phyloP scores from a whole-genome alignment of 2,329 filamentous ascomycete genomes.

The Ophiostoma australiae region DNA sequence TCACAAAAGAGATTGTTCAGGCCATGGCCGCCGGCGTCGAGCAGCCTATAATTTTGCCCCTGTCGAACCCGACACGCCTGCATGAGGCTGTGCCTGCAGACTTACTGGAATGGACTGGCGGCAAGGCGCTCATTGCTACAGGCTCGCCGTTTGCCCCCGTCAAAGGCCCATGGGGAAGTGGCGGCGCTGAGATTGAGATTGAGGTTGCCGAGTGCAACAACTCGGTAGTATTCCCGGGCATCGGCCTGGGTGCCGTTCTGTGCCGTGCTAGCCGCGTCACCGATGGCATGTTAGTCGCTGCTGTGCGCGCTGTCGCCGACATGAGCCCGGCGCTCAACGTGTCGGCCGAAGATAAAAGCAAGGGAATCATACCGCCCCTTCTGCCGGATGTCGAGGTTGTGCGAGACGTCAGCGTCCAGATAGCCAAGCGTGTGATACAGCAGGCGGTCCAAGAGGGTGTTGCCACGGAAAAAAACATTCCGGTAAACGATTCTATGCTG shows the following conservation, averaged over 20 bases:
- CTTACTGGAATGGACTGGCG: slow-evolving; percentile 71
- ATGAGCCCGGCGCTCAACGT: slow-evolving; percentile 62
- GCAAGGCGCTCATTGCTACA: slow-evolving; percentile 73
- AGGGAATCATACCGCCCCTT: slow-evolving; percentile 49
- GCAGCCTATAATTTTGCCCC: slow-evolving; percentile 71
- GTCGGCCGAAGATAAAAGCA: background rate
- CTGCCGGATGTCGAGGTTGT: slow-evolving; percentile 73
- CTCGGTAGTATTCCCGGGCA: slow-evolving; percentile 77
- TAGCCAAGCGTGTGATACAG: slow-evolving; percentile 70
- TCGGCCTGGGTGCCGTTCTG: slow-evolving; percentile 74
- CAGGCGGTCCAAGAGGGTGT: slow-evolving; percentile 65
- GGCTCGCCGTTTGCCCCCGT: slow-evolving; percentile 79
- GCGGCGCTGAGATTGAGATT: slow-evolving; percentile 43
- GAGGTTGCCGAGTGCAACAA: slow-evolving; percentile 80
- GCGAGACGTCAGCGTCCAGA: slow-evolving; percentile 68
- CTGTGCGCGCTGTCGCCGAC: slow-evolving; percentile 65
- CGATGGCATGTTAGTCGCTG: slow-evolving; percentile 76
- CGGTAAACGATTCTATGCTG: slow-evolving; percentile 52
- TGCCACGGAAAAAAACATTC: slow-evolving; percentile 58
- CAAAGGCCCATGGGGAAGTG: slow-evolving; percentile 50
- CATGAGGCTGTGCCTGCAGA: slow-evolving; percentile 78
- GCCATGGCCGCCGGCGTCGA: slow-evolving; percentile 71
- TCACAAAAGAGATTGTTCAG: slow-evolving; percentile 66
- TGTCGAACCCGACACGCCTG: slow-evolving; percentile 78
- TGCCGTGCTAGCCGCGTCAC: slow-evolving; percentile 62